Evolutionary conservation across 768 basidiomycete species (phyloP).

Genomic region (Suillus plorans): DNA sequence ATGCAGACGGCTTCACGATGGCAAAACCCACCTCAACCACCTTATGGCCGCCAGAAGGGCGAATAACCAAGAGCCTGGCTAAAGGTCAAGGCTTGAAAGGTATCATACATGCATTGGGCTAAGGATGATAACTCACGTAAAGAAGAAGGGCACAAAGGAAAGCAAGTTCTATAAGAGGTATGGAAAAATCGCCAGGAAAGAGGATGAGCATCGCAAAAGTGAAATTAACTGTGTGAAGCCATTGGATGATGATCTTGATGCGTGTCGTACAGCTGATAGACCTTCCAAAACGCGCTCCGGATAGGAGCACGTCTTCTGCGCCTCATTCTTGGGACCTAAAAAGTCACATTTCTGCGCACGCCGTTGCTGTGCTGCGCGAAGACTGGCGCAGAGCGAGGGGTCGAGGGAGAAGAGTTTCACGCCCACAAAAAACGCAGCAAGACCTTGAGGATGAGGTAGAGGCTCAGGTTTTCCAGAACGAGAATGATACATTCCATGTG

Average conservation of each 20-base stretch:
- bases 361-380: slow-evolving; percentile 39
- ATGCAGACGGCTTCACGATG: slow-evolving; percentile 49
- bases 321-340: slow-evolving; percentile 42
- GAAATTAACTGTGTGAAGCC: slow-evolving; percentile 34
- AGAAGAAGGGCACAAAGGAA: slow-evolving; percentile 71
- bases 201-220: slow-evolving; percentile 37
- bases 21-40: slow-evolving; percentile 71
- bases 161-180: slow-evolving; percentile 64
- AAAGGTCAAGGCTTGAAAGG: slow-evolving; percentile 69
- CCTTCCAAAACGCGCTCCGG: slow-evolving; percentile 71
- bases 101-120: slow-evolving; percentile 76
- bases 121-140: slow-evolving; percentile 57
- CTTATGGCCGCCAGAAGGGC: slow-evolving; percentile 78
- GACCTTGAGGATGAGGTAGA: slow-evolving; percentile 85
- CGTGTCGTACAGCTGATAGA: slow-evolving; percentile 55
- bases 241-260: slow-evolving; percentile 69
- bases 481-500: slow-evolving; percentile 30
- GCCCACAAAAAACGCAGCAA: slow-evolving; percentile 60
- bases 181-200: slow-evolving; percentile 48
- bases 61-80: slow-evolving; percentile 71
- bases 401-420: slow-evolving; percentile 39
- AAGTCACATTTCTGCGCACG: slow-evolving; percentile 41
- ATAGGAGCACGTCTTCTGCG: slow-evolving; percentile 60
- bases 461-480: slow-evolving; percentile 56
- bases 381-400: slow-evolving; percentile 27